phyloP scores from a whole-genome alignment of 2,329 filamentous ascomycete genomes.

The Colletotrichum orbiculare region DNA sequence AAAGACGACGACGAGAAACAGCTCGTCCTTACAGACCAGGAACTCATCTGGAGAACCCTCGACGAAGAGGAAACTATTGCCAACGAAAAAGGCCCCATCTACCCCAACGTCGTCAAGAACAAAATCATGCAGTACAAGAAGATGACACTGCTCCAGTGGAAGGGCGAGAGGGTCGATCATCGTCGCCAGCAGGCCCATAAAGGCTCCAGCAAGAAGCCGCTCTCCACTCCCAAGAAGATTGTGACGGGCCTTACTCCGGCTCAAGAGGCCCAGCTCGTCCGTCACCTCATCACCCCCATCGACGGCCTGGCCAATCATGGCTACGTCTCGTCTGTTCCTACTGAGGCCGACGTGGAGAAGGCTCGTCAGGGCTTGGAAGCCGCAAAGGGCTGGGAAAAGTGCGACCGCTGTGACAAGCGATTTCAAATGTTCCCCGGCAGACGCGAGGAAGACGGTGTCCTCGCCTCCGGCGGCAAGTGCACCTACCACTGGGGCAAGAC shows the following conservation, averaged over 20 bases:
- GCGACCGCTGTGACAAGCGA: constrained; percentile 85
- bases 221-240: constrained; percentile 61
- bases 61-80: constrained; percentile 85
- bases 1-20: constrained; percentile 60
- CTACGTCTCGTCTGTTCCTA: constrained; percentile 79
- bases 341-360: constrained; percentile 71
- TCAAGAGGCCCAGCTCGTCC: constrained; percentile 76
- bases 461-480: constrained; percentile 82
- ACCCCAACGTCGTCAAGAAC: constrained; percentile 86
- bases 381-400: constrained; percentile 84
- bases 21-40: constrained; percentile 71
- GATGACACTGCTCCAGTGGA: constrained; percentile 80
- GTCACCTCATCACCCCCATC: constrained; percentile 72
- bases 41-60: constrained; percentile 74
- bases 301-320: constrained; percentile 73
- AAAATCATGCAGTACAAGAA: constrained; percentile 80
- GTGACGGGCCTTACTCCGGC: constrained; percentile 74
- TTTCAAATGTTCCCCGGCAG: constrained; percentile 95
- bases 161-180: constrained; percentile 61
- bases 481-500: constrained; percentile 82
- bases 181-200: constrained; percentile 44
- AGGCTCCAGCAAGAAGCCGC: constrained; percentile 45
- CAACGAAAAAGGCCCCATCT: constrained; percentile 74
- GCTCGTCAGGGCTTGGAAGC: constrained; percentile 73
- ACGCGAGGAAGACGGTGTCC: constrained; percentile 77